Conservation (phyloP, 139 green algal genomes). For the Gonium pectorale region DNA sequence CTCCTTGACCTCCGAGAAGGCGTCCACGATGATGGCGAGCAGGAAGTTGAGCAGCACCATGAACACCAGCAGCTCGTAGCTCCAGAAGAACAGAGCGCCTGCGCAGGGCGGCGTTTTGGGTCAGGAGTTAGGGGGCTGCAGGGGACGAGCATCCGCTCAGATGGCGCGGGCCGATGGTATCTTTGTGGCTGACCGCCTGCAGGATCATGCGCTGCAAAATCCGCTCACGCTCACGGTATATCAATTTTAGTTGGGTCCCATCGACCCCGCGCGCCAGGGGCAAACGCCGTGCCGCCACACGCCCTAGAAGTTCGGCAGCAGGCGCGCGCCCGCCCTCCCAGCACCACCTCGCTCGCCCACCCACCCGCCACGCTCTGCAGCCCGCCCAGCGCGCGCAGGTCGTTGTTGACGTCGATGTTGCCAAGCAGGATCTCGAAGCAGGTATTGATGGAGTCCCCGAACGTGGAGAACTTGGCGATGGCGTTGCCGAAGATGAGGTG, state of each 20-base stretch:
- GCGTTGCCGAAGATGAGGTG: conserved; percentile 89
- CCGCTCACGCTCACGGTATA: no score
- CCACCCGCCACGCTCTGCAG: conserved; percentile 64
- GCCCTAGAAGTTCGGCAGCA: no score
- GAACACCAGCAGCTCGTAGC: conserved; percentile 88
- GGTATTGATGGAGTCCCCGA: conserved; percentile 78
- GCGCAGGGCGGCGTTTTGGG: conserved; percentile 36
- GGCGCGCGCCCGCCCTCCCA: no score
- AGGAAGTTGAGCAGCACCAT: conserved; percentile 95
- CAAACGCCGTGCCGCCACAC: no score
- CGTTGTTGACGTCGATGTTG: conserved; percentile 78
- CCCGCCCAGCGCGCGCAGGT: conserved; percentile 75
- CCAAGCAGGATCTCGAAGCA: conserved; percentile 91
- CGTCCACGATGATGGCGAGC: conserved; percentile 89
- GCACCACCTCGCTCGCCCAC: neutral
- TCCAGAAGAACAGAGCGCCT: conserved; percentile 88
- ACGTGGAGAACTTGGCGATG: conserved; percentile 73
- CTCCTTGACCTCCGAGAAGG: conserved; percentile 85
- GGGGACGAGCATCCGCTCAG: no score
- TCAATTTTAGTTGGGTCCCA: no score
- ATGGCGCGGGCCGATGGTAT: no score
- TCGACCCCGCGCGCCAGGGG: no score
- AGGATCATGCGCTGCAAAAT: no score
- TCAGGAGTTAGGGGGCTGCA: neutral
- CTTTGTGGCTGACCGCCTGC: no score